Conservation (phyloP, 805 yeast genomes). For the Peterozyma xylosa region DNA sequence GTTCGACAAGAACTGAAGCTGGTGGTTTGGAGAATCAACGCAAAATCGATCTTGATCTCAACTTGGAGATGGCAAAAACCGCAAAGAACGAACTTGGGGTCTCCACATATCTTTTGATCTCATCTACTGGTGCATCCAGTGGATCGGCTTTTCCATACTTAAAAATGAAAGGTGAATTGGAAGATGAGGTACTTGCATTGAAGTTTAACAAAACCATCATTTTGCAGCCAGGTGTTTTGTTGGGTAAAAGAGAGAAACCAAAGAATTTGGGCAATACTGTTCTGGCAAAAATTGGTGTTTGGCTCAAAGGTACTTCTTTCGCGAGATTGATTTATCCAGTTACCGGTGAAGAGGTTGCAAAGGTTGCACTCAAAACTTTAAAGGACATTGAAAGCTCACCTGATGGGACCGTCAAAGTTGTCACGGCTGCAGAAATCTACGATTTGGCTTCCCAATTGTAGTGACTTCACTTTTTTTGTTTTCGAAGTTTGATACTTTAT, state of each 20-base stretch:
- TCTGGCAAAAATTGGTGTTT: conserved; percentile 23
- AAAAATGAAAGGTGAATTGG: conserved; percentile 69
- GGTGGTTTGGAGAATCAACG: conserved; percentile 68
- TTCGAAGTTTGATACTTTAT: too few species aligned
- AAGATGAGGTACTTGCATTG: conserved; percentile 54
- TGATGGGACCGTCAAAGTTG: conserved; percentile 6
- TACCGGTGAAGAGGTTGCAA: conserved; percentile 61
- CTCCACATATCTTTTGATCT: conserved; percentile 59
- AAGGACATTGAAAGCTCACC: background rate
- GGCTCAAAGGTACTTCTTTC: conserved; percentile 24
- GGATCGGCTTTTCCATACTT: conserved; percentile 54
- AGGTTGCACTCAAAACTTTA: conserved; percentile 34
- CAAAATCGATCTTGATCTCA: conserved; percentile 69
- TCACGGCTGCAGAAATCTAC: conserved; percentile 1
- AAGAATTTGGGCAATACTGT: conserved; percentile 30
- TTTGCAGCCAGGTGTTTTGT: conserved; percentile 66
- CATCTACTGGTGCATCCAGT: conserved; percentile 57
- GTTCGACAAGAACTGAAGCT: conserved; percentile 67
- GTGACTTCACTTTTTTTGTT: too few species aligned
- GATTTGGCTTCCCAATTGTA: background rate
- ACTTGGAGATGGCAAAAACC: conserved; percentile 58
- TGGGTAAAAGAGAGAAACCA: conserved; percentile 50
- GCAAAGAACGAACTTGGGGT: conserved; percentile 62
- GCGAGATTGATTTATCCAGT: conserved; percentile 34
- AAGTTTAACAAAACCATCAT: conserved; percentile 68